These are phyloP conservation scores for Nakazawaea ishiwadae DNA, from an alignment of 805 yeast species.

Conservation along the genomic window DNA sequence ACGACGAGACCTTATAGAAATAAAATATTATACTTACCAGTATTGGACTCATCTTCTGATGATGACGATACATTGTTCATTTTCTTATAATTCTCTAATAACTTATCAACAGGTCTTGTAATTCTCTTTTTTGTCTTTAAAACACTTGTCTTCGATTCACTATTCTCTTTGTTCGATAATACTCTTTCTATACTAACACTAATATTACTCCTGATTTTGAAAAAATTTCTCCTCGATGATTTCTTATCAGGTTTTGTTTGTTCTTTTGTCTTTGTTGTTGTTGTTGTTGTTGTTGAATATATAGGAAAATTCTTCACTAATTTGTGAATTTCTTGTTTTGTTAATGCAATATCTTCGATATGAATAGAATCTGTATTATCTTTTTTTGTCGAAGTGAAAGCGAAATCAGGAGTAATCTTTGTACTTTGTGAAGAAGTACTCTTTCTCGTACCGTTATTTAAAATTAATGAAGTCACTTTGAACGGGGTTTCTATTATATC, in stretches of 20 bases:
- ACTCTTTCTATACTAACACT: conserved; percentile 10
- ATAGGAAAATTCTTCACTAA: conserved; percentile 8
- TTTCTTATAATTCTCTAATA: neutral
- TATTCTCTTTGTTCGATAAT: conserved; percentile 1
- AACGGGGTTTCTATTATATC: neutral
- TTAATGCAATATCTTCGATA: conserved; percentile 3
- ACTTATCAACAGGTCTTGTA: conserved; percentile 10
- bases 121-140: neutral
- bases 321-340: conserved; percentile 6
- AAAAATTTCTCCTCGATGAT: neutral
- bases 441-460: neutral
- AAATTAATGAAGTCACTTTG: conserved; percentile 7
- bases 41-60: neutral
- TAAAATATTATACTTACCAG: conserved; percentile 1
- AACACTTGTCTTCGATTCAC: neutral
- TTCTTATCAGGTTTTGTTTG: neutral
- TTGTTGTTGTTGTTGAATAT: conserved; percentile 1
- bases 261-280: neutral
- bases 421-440: conserved; percentile 1
- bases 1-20: no score
- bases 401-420: neutral
- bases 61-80: neutral
- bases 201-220: conserved; percentile 8
- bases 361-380: neutral
- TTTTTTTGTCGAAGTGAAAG: neutral